Evolutionary conservation across 2,329 filamentous ascomycete species (phyloP), one percentile per base, ranked within the genome.

Genomic region (Pestalotiopsis sp.): DNA sequence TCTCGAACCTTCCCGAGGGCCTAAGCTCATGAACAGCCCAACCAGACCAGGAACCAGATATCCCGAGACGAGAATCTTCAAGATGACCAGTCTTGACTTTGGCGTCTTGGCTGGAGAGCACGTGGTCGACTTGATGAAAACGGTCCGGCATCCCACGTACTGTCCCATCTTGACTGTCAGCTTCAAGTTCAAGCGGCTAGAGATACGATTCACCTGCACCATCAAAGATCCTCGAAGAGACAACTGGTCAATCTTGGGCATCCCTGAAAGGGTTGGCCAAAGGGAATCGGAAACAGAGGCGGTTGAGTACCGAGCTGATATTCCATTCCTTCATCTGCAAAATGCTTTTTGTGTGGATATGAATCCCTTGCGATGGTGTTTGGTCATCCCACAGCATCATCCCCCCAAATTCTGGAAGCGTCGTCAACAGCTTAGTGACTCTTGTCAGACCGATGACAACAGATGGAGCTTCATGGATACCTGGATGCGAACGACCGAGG

Each of bases 81-180:
- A 76, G 1, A 81, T 85, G 2, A 72, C 75, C 1, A 80, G 79
- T 0, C 73, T 94, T 1, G 84, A 88, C 20, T 91, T 94, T 71
- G 92, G 92, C 0, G 81, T 88, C 55, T 83, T 89, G 78, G 72
- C 84, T 1, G 78, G 83, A 1, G 83, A 86, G 4, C 80, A 78
- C 2, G 81, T 81, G 0, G 88, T 94, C 83, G 86, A 90, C 75
- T 77, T 83, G 9, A 87, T 92, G 83, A 85, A 85, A 65, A 84
- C 81, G 3, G 71, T 81, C 6, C 61, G 71, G 2, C 68, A 69
- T 57, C 64, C 70, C 17, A 68, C 75, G 1, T 73, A 82, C 22
- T 55, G n/a, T 24, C 56, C 58, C 44, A 72, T 71, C 3, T 73
- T 86, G 17, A 74, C 77, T 11, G 72, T 84, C 1, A 79, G 85